Conservation (phyloP, 805 yeast species). For the Metschnikowia reukaufii region DNA sequence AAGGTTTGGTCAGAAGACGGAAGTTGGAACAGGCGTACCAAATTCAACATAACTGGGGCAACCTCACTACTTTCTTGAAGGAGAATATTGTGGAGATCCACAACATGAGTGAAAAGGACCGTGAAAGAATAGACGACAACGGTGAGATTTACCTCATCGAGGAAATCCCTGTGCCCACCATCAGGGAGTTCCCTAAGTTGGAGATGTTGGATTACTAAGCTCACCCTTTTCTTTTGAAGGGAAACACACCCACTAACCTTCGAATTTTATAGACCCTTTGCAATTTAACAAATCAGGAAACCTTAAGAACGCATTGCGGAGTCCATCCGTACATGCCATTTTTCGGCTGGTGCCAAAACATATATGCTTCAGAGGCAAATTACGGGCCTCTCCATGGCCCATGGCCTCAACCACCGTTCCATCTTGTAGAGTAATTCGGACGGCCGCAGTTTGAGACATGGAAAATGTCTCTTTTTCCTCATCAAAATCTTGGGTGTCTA, state of each 20-base stretch:
- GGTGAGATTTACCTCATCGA: constrained; percentile 80
- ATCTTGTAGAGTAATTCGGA: constrained; percentile 42
- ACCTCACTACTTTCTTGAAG: constrained; percentile 53
- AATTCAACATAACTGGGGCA: constrained; percentile 66
- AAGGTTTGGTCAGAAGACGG: constrained; percentile 69
- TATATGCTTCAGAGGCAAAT: constrained; percentile 33
- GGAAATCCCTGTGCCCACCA: constrained; percentile 69
- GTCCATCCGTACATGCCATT: constrained; percentile 48
- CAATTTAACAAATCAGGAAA: constrained; percentile 20
- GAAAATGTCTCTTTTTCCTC: constrained; percentile 23
- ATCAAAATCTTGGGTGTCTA: constrained; percentile 22
- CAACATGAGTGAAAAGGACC: constrained; percentile 75
- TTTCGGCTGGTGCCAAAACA: constrained; percentile 44
- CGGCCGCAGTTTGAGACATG: constrained; percentile 27
- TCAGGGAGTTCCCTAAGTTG: constrained; percentile 61
- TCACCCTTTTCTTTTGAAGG: too few relatives aligned
- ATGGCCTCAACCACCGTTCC: constrained; percentile 38
- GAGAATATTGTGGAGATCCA: constrained; percentile 76
- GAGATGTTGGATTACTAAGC: constrained; percentile 57
- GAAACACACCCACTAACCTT: too few relatives aligned
- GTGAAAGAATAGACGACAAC: constrained; percentile 86
- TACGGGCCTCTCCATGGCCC: constrained; percentile 42
- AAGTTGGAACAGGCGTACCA: constrained; percentile 80
- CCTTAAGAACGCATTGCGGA: constrained; percentile 42
- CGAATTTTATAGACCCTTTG: constrained; percentile 8